Evolutionary conservation across 495 filamentous ascomycete species (phyloP), one percentile per base, ranked within the genome.

Genomic region (Parathielavia hyrcaniae): DNA sequence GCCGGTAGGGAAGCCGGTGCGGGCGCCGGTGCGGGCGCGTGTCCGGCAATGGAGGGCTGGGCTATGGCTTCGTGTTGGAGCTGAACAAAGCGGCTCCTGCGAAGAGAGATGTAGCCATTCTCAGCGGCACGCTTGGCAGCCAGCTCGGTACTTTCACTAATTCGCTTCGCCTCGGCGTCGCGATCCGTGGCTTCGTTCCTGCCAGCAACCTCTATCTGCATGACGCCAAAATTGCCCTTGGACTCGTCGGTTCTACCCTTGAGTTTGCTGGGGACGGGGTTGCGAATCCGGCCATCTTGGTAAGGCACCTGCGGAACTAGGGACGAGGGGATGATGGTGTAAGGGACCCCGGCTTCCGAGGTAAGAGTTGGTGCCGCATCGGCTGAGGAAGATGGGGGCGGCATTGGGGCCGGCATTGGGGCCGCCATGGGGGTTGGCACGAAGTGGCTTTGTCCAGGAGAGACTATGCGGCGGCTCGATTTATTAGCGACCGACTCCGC

Each of bases 191-290:
- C 70, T 64, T 73, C 76, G 53, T 56, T 65, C 68, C 73, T 77
- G 5, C 68, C 69, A 6, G 61, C 53, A 23, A 80, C 72, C 22
- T 77, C 78, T 72, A 83, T 80, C 49, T 79, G 79, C 78, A 81
- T 81, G 26, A 83, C 79, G 12, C 74, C 72, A 61, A 83, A 83
- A 59, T 81, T 81, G 7, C 79, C 79, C 55, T 80, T 77, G 62
- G 78, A 81, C 19, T 73, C 71, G 55, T 81, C 78, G n/a, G 76
- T 81, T 51, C 79, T 79, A 41, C 79, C 79, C 60, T 81, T 81
- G 40, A 81, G 64, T 57, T 81, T 81, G 64, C 79, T 80, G 2
- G 80, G 79, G 1, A 82, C 77, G 7, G 79, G 79, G 56, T 82
- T 80, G 41, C 78, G 69, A n/a, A 82, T 77, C 10, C 80, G 72